Percentiles rank a stretch among this genome's conserved stretches.
phyloP scores from a whole-genome alignment of 2,329 filamentous ascomycete genomes.

The Cylindrodendrum hubeiense region DNA sequence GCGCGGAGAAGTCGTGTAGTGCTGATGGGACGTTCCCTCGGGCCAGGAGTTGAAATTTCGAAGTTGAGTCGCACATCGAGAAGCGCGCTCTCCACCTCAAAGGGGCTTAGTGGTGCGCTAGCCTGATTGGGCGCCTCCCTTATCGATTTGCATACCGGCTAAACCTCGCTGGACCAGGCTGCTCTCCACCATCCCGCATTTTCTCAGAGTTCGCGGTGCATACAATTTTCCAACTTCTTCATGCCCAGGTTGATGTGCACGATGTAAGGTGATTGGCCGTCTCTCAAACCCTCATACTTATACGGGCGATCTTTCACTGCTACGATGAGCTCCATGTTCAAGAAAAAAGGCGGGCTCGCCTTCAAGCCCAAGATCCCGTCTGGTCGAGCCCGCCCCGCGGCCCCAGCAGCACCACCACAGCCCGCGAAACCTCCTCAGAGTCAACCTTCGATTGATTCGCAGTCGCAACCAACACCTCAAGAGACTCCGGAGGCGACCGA shows the following conservation, averaged over 20 bases:
- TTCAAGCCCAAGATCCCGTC: slow-evolving; percentile 79
- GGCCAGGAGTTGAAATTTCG: slow-evolving; percentile 59
- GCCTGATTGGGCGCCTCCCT: slow-evolving; percentile 44
- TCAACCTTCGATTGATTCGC: slow-evolving; percentile 28
- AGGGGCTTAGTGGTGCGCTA: slow-evolving; percentile 52
- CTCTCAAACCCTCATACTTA: slow-evolving; percentile 22
- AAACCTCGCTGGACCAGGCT: slow-evolving; percentile 45
- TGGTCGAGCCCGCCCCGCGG: slow-evolving; percentile 63
- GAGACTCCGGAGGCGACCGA: slow-evolving; percentile 10
- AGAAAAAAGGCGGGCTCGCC: slow-evolving; percentile 71
- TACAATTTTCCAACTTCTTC: slow-evolving; percentile 35
- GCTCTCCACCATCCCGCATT: slow-evolving; percentile 45
- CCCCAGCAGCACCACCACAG: slow-evolving; percentile 49
- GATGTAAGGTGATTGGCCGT: slow-evolving; percentile 34
- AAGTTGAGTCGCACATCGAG: slow-evolving; percentile 57
- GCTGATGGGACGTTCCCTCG: slow-evolving; percentile 51
- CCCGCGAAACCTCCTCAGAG: slow-evolving; percentile 34
- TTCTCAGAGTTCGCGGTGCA: slow-evolving; percentile 36
- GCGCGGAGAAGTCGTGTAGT: slow-evolving; percentile 47
- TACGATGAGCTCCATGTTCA: slow-evolving; percentile 76
- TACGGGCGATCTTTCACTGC: slow-evolving; percentile 25
- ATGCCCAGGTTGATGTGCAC: slow-evolving; percentile 19
- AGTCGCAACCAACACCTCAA: slow-evolving; percentile 21
- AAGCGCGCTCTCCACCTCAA: slow-evolving; percentile 51
- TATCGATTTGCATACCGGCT: slow-evolving; percentile 51